Percentiles rank a stretch among this genome's conserved stretches.
Conservation (phyloP, 2,329 filamentous ascomycete genomes). For the Rhexocercosporidium sp. region DNA sequence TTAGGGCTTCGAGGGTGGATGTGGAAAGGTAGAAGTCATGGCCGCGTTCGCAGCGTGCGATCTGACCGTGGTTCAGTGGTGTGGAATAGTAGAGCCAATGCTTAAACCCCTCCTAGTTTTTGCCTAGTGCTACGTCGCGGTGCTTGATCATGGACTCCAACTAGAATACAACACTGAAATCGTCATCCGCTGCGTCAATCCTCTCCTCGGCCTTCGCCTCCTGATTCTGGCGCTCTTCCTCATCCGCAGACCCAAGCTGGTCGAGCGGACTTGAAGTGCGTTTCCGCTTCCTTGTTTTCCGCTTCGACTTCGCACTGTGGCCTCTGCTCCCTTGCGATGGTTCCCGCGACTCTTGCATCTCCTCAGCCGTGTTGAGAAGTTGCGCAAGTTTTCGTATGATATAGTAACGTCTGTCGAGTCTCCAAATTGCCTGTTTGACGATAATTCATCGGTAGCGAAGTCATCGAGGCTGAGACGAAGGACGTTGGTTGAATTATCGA, state of each 20-base stretch:
- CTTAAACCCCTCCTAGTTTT: not conserved
- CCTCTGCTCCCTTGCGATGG: not conserved
- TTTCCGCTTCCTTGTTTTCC: conserved; percentile 11
- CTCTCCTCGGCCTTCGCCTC: conserved; percentile 6
- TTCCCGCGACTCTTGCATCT: not conserved
- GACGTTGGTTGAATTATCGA: conserved; percentile 13
- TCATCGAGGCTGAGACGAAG: conserved; percentile 13
- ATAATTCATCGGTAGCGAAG: conserved; percentile 10
- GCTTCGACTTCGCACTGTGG: conserved; percentile 13
- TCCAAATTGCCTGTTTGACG: conserved; percentile 8
- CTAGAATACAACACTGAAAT: not conserved
- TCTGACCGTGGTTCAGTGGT: not conserved
- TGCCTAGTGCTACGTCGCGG: not conserved
- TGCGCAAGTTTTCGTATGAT: conserved; percentile 10
- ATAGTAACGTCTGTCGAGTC: conserved; percentile 5
- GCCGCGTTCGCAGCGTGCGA: not conserved
- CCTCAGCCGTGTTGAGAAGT: conserved; percentile 12
- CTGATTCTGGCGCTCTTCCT: conserved; percentile 5
- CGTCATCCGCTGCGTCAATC: conserved; percentile 5
- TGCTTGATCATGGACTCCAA: conserved; percentile 5
- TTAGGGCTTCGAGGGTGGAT: not conserved
- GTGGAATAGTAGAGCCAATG: not conserved
- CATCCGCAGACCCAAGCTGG: conserved; percentile 10
- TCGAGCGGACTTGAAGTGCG: conserved; percentile 6
- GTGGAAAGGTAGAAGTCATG: not conserved